phyloP scores from a whole-genome alignment of 2,329 filamentous ascomycete genomes.

The Daldinia sp. region DNA sequence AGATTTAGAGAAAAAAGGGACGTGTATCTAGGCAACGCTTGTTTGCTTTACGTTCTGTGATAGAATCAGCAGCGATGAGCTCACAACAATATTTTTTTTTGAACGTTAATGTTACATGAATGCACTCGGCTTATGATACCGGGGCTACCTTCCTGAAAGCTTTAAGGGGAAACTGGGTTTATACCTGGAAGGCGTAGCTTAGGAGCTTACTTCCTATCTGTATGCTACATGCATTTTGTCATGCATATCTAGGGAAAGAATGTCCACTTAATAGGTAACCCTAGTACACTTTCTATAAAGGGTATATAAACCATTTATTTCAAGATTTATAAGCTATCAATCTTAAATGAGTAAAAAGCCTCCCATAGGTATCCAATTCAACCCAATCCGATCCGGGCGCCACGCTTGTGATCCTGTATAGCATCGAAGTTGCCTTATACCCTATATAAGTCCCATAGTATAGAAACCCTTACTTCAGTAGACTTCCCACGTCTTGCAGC shows the following conservation, averaged over 20 bases:
- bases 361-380: neutral
- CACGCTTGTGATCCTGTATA: constrained; percentile 19
- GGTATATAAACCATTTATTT: neutral
- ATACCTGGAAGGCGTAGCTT: neutral
- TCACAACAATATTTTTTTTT: neutral
- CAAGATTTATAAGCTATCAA: constrained; percentile 4
- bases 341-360: constrained; percentile 6
- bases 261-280: neutral
- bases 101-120: neutral
- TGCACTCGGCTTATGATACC: neutral
- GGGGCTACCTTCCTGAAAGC: neutral
- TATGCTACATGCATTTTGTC: neutral
- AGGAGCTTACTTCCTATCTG: neutral
- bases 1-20: neutral
- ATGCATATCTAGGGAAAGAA: neutral
- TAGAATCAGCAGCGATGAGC: neutral
- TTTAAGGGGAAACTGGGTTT: neutral
- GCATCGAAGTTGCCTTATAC: constrained; percentile 12
- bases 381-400: constrained; percentile 21
- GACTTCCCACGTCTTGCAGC: constrained; percentile 55
- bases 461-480: constrained; percentile 44
- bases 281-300: neutral
- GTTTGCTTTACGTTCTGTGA: neutral
- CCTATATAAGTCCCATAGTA: constrained; percentile 15
- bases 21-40: neutral